phyloP scores from a whole-genome alignment of 73 alveolate species.

The Stentor coeruleus region DNA sequence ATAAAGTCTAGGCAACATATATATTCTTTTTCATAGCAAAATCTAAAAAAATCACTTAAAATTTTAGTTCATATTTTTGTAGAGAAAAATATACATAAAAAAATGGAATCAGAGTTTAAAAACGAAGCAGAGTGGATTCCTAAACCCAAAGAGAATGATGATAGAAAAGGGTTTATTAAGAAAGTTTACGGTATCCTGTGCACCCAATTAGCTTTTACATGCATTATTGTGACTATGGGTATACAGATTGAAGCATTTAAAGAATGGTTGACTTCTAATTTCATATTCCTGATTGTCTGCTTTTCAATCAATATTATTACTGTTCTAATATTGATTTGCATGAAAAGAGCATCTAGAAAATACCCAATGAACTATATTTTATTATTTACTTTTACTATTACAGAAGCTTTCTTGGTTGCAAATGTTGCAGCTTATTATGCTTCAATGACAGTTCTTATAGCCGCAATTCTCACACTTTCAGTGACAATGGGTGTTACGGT shows the following conservation, averaged over 20 bases:
- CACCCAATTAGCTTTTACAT: slow-evolving; percentile 62
- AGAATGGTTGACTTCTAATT: slow-evolving; percentile 18
- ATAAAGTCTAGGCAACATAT: too few species aligned
- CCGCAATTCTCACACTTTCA: slow-evolving; percentile 37
- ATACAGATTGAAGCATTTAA: background rate
- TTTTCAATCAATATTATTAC: slow-evolving; percentile 22
- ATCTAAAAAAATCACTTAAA: too few species aligned
- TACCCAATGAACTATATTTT: slow-evolving; percentile 54
- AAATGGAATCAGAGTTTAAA: too few species aligned
- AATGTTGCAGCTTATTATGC: slow-evolving; percentile 37
- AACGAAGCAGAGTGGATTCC: too few species aligned
- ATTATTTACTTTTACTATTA: slow-evolving; percentile 38
- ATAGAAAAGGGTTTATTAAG: slow-evolving; percentile 59
- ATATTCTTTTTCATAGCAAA: too few species aligned
- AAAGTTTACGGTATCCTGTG: slow-evolving; percentile 78
- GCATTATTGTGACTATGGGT: slow-evolving; percentile 40
- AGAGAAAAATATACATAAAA: too few species aligned
- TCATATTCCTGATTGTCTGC: background rate
- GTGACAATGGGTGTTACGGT: slow-evolving; percentile 38
- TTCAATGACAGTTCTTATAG: slow-evolving; percentile 30
- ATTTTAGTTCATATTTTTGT: too few species aligned
- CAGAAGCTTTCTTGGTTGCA: slow-evolving; percentile 52
- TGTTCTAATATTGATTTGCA: slow-evolving; percentile 37
- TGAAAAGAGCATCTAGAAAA: slow-evolving; percentile 37
- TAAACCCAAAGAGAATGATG: too few species aligned